Conservation (phyloP, 2,329 filamentous ascomycete genomes). For the Nemania sp. region DNA sequence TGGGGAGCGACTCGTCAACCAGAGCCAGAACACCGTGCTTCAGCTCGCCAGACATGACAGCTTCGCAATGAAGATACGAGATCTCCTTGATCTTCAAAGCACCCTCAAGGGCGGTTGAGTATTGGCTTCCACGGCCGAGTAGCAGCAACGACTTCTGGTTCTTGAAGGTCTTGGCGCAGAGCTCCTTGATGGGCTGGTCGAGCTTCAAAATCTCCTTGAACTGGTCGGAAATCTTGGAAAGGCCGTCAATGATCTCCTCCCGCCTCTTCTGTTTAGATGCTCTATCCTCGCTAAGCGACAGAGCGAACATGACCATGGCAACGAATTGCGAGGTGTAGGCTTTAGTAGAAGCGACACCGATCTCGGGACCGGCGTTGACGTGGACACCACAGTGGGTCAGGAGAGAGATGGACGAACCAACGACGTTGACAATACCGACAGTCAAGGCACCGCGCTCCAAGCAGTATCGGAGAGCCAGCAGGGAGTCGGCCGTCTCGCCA, state of each 20-base stretch:
- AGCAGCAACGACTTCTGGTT: conserved; percentile 95
- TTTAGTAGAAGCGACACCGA: conserved; percentile 98
- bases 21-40: conserved; percentile 98
- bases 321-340: conserved; percentile 99
- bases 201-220: conserved; percentile 91
- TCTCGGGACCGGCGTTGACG: conserved; percentile 98
- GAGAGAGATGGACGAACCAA: conserved; percentile 97
- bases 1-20: conserved; percentile 97
- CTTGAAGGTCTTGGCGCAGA: conserved; percentile 92
- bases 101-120: conserved; percentile 94
- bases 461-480: conserved; percentile 97
- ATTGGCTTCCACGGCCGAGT: conserved; percentile 92
- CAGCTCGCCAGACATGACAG: conserved; percentile 99
- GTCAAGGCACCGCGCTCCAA: conserved; percentile 96
- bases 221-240: conserved; percentile 84
- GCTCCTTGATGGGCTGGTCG: conserved; percentile 90
- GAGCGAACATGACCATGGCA: conserved; percentile 99
- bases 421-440: conserved; percentile 97
- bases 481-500: conserved; percentile 95
- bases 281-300: conserved; percentile 94
- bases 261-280: conserved; percentile 91
- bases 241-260: conserved; percentile 94
- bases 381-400: conserved; percentile 99
- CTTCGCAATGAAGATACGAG: conserved; percentile 98
- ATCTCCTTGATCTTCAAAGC: conserved; percentile 99